A percentile compares a stretch with the other conserved stretches of the same genome.
Evolutionary conservation across 192 early-diverging fungal species (phyloP).

Genomic region (Coemansia sp.): DNA sequence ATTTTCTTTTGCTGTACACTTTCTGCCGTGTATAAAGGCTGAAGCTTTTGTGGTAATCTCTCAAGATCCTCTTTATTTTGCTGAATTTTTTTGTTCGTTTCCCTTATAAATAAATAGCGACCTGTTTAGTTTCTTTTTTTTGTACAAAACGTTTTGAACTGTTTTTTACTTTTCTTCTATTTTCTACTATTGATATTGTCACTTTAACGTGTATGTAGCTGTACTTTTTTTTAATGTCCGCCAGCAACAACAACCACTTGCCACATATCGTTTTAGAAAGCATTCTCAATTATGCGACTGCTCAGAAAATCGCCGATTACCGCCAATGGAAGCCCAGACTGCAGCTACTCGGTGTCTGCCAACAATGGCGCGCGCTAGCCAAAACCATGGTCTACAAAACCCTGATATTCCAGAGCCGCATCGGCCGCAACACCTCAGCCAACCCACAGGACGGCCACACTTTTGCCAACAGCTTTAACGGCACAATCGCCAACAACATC

Average conservation of each 20-base stretch:
- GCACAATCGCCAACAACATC: neutral
- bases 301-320: neutral
- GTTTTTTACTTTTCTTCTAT: neutral
- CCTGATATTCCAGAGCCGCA: conserved; percentile 3
- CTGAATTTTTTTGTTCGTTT: too few relatives aligned
- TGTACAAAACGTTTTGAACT: neutral
- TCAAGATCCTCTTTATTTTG: too few relatives aligned
- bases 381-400: neutral
- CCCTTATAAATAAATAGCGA: too few relatives aligned
- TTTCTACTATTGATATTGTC: neutral
- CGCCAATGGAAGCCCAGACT: conserved; percentile 1
- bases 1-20: too few relatives aligned
- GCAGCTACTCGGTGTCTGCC: neutral
- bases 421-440: neutral
- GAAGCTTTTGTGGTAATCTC: too few relatives aligned
- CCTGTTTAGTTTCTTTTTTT: neutral
- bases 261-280: neutral
- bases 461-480: neutral
- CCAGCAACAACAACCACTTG: neutral
- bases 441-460: neutral
- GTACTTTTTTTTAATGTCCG: too few relatives aligned
- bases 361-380: neutral
- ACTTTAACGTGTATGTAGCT: too few relatives aligned
- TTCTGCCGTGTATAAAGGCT: too few relatives aligned
- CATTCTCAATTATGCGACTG: neutral